phyloP scores from a whole-genome alignment of 73 alveolate species.

The Paramecium bursaria region DNA sequence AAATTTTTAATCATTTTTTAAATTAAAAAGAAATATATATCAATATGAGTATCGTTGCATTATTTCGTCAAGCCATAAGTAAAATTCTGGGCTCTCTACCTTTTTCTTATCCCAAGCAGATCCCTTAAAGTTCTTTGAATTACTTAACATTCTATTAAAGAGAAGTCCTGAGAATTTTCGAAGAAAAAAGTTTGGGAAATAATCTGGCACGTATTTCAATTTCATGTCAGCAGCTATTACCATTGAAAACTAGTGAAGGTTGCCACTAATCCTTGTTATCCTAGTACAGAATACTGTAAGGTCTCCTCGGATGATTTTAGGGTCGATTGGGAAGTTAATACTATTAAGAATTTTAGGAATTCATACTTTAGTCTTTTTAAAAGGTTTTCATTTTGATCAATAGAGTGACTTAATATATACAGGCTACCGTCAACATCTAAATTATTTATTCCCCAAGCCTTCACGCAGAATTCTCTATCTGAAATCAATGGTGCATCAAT shows the following conservation, averaged over 20 bases:
- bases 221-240: constrained; percentile 43
- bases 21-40: background rate
- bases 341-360: background rate
- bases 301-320: constrained; percentile 21
- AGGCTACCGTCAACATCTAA: constrained; percentile 49
- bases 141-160: constrained; percentile 29
- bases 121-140: constrained; percentile 41
- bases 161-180: constrained; percentile 29
- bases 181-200: constrained; percentile 23
- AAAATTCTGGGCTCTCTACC: constrained; percentile 4
- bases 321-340: constrained; percentile 8
- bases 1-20: constrained; percentile 35
- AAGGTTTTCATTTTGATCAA: background rate
- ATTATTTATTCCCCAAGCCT: constrained; percentile 57
- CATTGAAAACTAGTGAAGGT: constrained; percentile 9
- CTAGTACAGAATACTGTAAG: constrained; percentile 36
- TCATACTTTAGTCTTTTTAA: constrained; percentile 15
- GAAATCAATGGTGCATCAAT: constrained; percentile 23
- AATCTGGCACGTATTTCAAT: constrained; percentile 54
- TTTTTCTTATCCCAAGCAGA: constrained; percentile 26
- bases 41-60: too few relatives aligned
- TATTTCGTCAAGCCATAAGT: constrained; percentile 33
- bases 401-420: constrained; percentile 40
- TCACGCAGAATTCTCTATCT: constrained; percentile 48
- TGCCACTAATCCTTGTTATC: constrained; percentile 1